A percentile compares a stretch with the other conserved stretches of the same genome.
phyloP scores from a whole-genome alignment of 768 basidiomycete species.

The Antrodiella citrinella region DNA sequence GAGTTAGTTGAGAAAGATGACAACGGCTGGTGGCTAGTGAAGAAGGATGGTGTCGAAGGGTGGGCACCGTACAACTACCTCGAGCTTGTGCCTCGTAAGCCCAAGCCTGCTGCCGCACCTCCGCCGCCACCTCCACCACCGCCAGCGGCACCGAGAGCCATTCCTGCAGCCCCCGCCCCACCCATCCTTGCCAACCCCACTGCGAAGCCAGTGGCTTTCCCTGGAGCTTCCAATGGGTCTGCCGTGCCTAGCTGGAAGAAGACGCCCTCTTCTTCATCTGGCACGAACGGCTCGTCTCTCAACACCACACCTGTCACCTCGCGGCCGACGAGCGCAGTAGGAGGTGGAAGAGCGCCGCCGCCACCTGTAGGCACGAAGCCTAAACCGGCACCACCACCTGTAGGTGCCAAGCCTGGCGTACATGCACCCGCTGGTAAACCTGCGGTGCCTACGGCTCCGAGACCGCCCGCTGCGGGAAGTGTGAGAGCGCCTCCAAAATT shows the following conservation, averaged over 20 bases:
- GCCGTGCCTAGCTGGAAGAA: constrained; percentile 72
- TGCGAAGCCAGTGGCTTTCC: constrained; percentile 78
- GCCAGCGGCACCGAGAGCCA: constrained; percentile 30
- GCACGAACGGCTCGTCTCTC: constrained; percentile 21
- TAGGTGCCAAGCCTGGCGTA: constrained; percentile 44
- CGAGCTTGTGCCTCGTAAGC: constrained; percentile 65
- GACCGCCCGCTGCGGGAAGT: constrained; percentile 31
- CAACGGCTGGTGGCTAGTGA: constrained; percentile 98
- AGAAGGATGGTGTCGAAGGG: constrained; percentile 73
- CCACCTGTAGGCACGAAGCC: constrained; percentile 61
- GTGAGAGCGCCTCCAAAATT: constrained; percentile 24
- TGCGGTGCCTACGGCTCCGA: constrained; percentile 48
- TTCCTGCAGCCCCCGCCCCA: constrained; percentile 27
- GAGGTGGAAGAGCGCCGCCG: constrained; percentile 35
- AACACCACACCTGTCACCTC: constrained; percentile 38
- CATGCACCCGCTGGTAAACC: constrained; percentile 45
- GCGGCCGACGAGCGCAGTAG: constrained; percentile 42
- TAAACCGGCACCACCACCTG: constrained; percentile 50
- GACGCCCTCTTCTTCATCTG: constrained; percentile 22
- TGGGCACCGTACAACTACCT: constrained; percentile 96
- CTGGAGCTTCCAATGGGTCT: constrained; percentile 63
- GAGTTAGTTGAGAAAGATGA: constrained; percentile 89
- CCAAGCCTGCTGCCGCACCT: constrained; percentile 55
- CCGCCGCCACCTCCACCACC: constrained; percentile 55
- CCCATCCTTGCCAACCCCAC: constrained; percentile 47